Evolutionary conservation across 2,329 filamentous ascomycete genomes (phyloP), one percentile per base, ranked within the genome.

Genomic region (Botrytis paeoniae): DNA sequence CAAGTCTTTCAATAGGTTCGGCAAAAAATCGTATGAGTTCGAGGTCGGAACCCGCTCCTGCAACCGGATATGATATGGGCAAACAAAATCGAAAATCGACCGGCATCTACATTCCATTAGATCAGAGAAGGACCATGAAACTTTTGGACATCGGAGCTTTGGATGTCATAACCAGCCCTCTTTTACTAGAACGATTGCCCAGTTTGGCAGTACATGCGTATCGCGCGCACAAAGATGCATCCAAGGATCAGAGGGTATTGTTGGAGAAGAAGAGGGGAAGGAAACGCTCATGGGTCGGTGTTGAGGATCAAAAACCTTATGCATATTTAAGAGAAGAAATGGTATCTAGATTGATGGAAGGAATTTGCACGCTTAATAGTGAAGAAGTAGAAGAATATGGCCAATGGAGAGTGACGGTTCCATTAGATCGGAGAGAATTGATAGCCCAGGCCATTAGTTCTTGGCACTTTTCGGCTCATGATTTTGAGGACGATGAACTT

Each of bases 381-480:
- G 69, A 86, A 85, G 83, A 93, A 45, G 54, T 61, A 84, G 83
- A 91, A 83, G 82, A 87, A 83, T 83, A 91, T 84, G 82, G 86
- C 82, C 84, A 87, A 80, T 88, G 92, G 78, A 86, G 93, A 77
- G 86, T 97, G 75, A 86, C 89, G 64, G 86, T 98, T 29, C 85
- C 89, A 18, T 83, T 88, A 14, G 87, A 92, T 73, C 89, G 92
- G 51, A 89, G 89, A 78, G 84, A 85, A 57, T 83, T 88, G 62
- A 89, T 98, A 73, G 90, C 90, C 73, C 82, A 87, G 32, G 78
- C 79, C 25, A 86, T 98, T 54, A 92, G 91, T 32, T 87, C 87
- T 66, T 98, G 96, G 95, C 86, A 90, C 71, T 99, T 98, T 80
- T 95, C 92, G 61, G 95, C 95, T 4, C 95, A 98, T 80, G 90